Evolutionary conservation across 768 basidiomycete species (phyloP).

Genomic region (Cyathus striatus): DNA sequence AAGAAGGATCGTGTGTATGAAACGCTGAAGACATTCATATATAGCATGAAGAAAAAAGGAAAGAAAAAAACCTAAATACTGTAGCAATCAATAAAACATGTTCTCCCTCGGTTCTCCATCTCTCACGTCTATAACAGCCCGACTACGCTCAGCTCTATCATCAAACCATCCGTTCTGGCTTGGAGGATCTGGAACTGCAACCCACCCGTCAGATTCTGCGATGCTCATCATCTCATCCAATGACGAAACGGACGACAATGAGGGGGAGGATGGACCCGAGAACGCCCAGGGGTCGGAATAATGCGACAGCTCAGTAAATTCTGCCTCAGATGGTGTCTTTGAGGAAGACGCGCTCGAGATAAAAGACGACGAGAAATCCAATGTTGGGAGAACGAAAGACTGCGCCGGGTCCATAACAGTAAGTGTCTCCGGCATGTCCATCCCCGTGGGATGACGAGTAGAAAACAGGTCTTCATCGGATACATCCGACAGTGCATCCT

Average conservation of each 20-base stretch:
- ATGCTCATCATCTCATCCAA: no score
- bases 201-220: no score
- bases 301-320: constrained; percentile 8
- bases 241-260: no score
- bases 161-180: constrained; percentile 27
- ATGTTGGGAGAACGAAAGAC: constrained; percentile 72
- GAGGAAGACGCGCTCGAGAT: constrained; percentile 11
- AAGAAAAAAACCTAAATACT: neutral
- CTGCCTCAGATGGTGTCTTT: constrained; percentile 4
- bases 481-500: no score
- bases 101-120: neutral
- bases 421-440: neutral
- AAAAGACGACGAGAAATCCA: constrained; percentile 63
- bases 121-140: constrained; percentile 9
- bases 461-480: no score
- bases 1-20: no score
- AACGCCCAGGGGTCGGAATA: constrained; percentile 29
- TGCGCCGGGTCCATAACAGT: constrained; percentile 54
- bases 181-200: constrained; percentile 16
- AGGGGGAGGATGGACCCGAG: no score
- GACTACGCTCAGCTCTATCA: constrained; percentile 28
- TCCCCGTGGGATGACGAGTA: constrained; percentile 3
- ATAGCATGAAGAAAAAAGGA: no score
- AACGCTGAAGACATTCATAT: no score
- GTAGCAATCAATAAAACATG: constrained; percentile 1